Base-by-base conservation (phyloP, 345 rosid genomes). In the Lepidium aucheri region DNA sequence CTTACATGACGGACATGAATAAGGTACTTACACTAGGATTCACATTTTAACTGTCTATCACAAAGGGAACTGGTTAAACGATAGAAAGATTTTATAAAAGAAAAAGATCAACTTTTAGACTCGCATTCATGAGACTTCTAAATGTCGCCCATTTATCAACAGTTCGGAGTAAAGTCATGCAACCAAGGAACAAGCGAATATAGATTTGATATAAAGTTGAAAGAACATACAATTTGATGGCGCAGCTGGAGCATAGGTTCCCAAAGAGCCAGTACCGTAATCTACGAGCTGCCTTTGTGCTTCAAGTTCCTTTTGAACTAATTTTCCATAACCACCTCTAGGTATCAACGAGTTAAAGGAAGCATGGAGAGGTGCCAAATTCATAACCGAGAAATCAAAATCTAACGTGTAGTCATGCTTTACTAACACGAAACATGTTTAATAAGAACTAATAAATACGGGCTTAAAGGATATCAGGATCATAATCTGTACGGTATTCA, bases 251-350 rank as follows among this genome's bases (percentile, higher is more conserved):
- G 83, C 88, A 64, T 84, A 88, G 6, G 94, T 41, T 59, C 82
- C 90, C 76, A 94, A 72, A 10, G 99, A 90, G 15, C 99, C 95
- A 75, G 96, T 58, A 34, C 96, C 99, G 60, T 94, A 94, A 79
- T 94, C 99, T 1, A 94, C 97, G 53, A 90, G 95, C 81, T 94
- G 84, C 58, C 97, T 84, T 63, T 94, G 97, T 26, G 88, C 96
- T 84, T 90, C 99, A 41, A 94, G 67, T 76, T 94, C 99, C 69
- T 59, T 79, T 72, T 90, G 97, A 53, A 94, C 96, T 77, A 94
- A 74, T 78, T 90, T 94, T 34, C 99, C 99, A 81, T 94, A 94
- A 54, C 99, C 99, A 76, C 97, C 99, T 85, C 99, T 90, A 72
- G 95, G 97, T 94, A 70, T 50, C 53, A 14, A 47, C 3, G 18